phyloP scores from a whole-genome alignment of 1,284 basidiomycete species.

The Omphalotus olearius region DNA sequence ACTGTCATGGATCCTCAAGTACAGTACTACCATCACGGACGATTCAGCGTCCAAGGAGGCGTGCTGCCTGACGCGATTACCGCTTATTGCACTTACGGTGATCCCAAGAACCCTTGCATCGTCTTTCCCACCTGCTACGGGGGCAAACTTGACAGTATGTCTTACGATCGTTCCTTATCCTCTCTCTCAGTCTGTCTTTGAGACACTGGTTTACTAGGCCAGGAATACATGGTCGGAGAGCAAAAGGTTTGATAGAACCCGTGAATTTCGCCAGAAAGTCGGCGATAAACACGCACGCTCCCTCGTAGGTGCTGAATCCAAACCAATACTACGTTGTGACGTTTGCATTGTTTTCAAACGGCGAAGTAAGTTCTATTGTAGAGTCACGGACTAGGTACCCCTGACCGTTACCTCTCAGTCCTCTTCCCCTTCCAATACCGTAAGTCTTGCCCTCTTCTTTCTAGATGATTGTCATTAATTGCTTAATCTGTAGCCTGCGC shows the following conservation, averaged over 20 bases:
- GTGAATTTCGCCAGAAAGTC: background rate
- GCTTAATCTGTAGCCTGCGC: conserved; percentile 29
- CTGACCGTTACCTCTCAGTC: conserved; percentile 29
- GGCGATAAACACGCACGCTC: conserved; percentile 2
- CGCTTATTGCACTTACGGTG: conserved; percentile 40
- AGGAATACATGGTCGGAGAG: conserved; percentile 46
- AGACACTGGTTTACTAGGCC: conserved; percentile 32
- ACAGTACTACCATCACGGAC: conserved; percentile 36
- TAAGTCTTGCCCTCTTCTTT: conserved; percentile 23
- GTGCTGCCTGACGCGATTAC: conserved; percentile 37
- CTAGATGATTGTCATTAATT: conserved; percentile 5
- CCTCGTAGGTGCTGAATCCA: conserved; percentile 40
- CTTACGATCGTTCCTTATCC: background rate
- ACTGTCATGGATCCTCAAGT: conserved; percentile 16
- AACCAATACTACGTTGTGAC: conserved; percentile 52
- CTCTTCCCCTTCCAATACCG: conserved; percentile 61
- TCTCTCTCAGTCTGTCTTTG: background rate
- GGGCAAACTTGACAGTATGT: conserved; percentile 31
- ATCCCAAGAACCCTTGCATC: conserved; percentile 35
- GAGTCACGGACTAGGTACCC: background rate
- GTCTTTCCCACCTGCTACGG: conserved; percentile 43
- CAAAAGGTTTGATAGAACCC: conserved; percentile 32
- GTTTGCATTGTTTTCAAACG: conserved; percentile 54
- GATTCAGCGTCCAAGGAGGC: conserved; percentile 34
- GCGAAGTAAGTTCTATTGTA: conserved; percentile 37